phyloP scores from a whole-genome alignment of 2,329 filamentous ascomycete species.

The Aphanocladium album region DNA sequence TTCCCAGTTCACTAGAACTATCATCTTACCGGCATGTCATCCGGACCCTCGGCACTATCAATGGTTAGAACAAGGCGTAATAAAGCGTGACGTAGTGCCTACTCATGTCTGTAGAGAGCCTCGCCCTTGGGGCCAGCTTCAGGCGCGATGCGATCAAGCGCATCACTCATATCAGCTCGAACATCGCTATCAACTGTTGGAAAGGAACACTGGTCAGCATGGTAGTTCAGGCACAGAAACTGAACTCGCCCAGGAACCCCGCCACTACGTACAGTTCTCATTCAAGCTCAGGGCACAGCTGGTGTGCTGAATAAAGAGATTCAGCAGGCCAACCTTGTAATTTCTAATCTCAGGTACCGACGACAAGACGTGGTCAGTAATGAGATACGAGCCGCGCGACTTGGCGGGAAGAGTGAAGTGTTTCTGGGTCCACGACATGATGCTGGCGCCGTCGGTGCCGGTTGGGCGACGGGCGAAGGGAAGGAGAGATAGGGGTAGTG shows the following conservation, averaged over 20 bases:
- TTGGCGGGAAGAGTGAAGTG: constrained; percentile 71
- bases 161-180: constrained; percentile 88
- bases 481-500: constrained; percentile 40
- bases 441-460: constrained; percentile 23
- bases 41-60: constrained; percentile 68
- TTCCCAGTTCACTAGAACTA: background rate
- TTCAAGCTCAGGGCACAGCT: constrained; percentile 86
- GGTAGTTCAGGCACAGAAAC: constrained; percentile 13
- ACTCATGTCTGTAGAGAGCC: constrained; percentile 71
- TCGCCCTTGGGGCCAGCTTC: constrained; percentile 66
- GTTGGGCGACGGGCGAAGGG: constrained; percentile 26
- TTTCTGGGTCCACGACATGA: constrained; percentile 80
- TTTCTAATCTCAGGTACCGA: constrained; percentile 72
- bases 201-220: background rate
- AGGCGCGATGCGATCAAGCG: constrained; percentile 83
- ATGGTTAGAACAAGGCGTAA: background rate
- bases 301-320: constrained; percentile 94
- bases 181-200: constrained; percentile 61
- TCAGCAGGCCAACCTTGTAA: constrained; percentile 81
- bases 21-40: constrained; percentile 79
- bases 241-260: background rate
- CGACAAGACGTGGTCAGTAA: constrained; percentile 69
- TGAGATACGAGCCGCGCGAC: constrained; percentile 80
- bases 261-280: constrained; percentile 64
- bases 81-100: constrained; percentile 15